Conservation (phyloP, 495 filamentous ascomycete genomes). For the Schizothecium vesticola region DNA sequence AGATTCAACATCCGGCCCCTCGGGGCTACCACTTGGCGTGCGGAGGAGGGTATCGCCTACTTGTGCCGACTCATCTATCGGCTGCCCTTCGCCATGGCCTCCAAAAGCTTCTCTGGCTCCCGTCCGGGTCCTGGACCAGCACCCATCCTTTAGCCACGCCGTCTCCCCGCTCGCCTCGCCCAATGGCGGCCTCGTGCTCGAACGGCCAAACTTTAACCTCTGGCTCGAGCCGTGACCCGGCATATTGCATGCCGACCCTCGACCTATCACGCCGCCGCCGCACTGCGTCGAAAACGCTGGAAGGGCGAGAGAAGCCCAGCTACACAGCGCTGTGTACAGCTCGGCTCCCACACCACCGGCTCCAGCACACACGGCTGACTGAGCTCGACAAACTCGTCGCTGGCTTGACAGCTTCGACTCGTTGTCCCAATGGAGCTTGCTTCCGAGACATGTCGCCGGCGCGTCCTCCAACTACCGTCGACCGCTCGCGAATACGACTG, state of each 20-base stretch:
- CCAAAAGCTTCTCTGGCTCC: neutral
- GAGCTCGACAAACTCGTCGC: neutral
- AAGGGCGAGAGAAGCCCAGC: neutral
- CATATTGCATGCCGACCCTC: constrained; percentile 3
- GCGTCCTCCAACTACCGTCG: neutral
- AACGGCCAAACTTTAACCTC: constrained; percentile 10
- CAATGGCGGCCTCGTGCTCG: neutral
- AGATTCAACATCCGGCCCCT: neutral
- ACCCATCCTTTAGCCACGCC: constrained; percentile 13
- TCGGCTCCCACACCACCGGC: neutral
- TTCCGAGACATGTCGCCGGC: neutral
- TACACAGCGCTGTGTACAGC: too few species aligned
- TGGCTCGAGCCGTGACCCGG: neutral
- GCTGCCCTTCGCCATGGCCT: neutral
- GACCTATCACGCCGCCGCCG: neutral
- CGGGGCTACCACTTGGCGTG: neutral
- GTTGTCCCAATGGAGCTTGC: neutral
- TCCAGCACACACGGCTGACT: neutral
- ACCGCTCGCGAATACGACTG: neutral
- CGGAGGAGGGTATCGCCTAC: neutral
- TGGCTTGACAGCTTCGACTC: neutral
- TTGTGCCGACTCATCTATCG: neutral
- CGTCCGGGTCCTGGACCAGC: neutral
- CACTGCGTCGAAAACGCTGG: neutral
- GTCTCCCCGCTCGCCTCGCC: neutral